Evolutionary conservation across 352 stramenopile species (phyloP), one percentile per base, ranked within the genome.

Genomic region (Thalassiosira ordinaria): DNA sequence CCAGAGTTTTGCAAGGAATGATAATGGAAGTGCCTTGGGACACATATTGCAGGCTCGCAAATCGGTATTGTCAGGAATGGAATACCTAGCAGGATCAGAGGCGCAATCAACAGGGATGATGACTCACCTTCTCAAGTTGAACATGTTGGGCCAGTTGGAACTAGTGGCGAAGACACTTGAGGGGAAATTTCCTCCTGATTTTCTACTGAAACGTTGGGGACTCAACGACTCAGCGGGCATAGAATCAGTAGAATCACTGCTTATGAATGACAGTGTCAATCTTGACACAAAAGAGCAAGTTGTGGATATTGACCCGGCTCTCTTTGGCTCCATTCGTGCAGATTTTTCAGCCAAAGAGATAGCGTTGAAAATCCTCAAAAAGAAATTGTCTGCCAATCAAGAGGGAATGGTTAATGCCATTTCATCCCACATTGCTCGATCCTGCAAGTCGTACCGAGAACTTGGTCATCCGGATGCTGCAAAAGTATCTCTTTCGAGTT

Each of bases 381-480:
- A 53, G 35, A 82, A 74, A 31, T 68, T 69, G 55, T 52, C 55
- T 37, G 31, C 35, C 4, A 37, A 66, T 49, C 5, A 56, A 67
- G 63, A 73, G 46, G 35, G 35, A 20, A 72, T 84, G 16, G 37
- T n/a, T 24, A 47, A 79, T 61, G 63, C 68, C 22, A 47, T 90
- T 8, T 71, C 71, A 67, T 79, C 78, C 27, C 80, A 89, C 41
- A 64, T 91, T 4, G 82, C 74, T 29, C 74, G 74, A 81, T 85
- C 66, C 18, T 87, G 72, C 63, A 61, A 53, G 53, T 39, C 79
- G 57, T 87, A 85, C 63, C 33, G 81, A 47, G 59, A 87, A 6
- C 61, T 81, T 41, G 74, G 80, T 3, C 53, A 74, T 24, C 57
- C 73, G 29, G 63, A 86, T 69, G 65, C 67, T 76, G 84, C 87